Conservation (phyloP, 1,139 yeast genomes). For the Lipomyces yarrowii region DNA sequence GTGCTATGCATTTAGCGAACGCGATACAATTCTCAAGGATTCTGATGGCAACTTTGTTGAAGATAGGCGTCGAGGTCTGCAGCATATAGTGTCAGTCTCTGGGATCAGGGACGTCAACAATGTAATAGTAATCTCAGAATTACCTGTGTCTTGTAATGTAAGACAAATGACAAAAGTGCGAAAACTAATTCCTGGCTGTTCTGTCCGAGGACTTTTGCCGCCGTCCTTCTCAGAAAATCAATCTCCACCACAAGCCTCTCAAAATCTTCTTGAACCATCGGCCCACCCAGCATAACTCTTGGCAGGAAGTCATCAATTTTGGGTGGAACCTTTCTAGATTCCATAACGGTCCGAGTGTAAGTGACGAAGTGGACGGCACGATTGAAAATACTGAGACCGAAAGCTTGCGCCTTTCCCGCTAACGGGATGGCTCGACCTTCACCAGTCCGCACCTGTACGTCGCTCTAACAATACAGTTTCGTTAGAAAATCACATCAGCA, state of each 20-base stretch:
- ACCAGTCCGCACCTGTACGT: background rate
- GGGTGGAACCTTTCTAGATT: conserved; percentile 2
- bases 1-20: conserved; percentile 7
- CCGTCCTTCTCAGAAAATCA: conserved; percentile 14
- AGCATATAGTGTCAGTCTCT: background rate
- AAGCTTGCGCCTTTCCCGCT: background rate
- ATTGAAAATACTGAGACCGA: background rate
- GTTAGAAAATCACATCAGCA: background rate
- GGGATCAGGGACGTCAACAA: background rate
- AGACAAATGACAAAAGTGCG: conserved; percentile 15
- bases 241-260: conserved; percentile 19
- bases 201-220: conserved; percentile 11
- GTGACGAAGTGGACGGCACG: conserved; percentile 15
- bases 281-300: conserved; percentile 10
- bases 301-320: conserved; percentile 11
- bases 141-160: conserved; percentile 19
- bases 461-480: background rate
- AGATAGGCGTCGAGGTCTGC: conserved; percentile 10
- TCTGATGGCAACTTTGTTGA: conserved; percentile 16
- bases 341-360: conserved; percentile 11
- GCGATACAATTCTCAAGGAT: conserved; percentile 23
- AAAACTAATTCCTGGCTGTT: conserved; percentile 13
- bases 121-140: background rate
- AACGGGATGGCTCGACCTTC: background rate
- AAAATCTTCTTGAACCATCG: conserved; percentile 6